Conservation (phyloP, 768 basidiomycete species). For the Tylopilus cervinicoccineus region DNA sequence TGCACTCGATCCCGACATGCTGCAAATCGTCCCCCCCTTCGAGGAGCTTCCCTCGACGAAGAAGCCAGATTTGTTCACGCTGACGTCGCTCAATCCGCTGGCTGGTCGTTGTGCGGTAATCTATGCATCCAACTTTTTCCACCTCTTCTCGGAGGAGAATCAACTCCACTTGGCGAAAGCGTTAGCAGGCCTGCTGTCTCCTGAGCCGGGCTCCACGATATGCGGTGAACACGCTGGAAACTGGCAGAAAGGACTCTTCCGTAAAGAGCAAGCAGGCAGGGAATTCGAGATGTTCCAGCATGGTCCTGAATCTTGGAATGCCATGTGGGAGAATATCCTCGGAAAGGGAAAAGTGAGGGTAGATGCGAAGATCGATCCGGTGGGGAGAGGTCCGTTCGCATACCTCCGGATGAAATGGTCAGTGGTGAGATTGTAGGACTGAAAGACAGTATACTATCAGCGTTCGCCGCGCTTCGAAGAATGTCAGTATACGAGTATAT, state of each 20-base stretch:
- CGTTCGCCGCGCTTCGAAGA: not conserved
- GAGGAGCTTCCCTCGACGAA: conserved; percentile 20
- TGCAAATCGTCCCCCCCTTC: conserved; percentile 34
- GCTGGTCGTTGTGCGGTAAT: conserved; percentile 48
- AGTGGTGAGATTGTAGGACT: conserved; percentile 15
- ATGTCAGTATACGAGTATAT: not conserved
- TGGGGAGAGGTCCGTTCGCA: not conserved
- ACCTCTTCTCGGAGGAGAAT: conserved; percentile 29
- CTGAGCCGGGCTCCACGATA: conserved; percentile 29
- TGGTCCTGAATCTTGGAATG: conserved; percentile 32
- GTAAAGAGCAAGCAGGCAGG: not conserved
- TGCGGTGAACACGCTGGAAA: conserved; percentile 26
- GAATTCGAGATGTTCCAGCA: conserved; percentile 27
- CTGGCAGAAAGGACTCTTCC: not conserved
- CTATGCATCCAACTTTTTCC: conserved; percentile 47
- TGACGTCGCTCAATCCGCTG: conserved; percentile 46
- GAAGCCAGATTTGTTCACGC: conserved; percentile 26
- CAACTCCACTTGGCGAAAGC: conserved; percentile 27
- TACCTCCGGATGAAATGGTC: conserved; percentile 26
- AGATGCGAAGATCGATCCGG: not conserved
- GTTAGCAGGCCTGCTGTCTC: conserved; percentile 28
- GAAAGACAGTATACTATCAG: not conserved
- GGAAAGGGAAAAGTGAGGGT: conserved; percentile 11
- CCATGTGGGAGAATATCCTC: conserved; percentile 39
- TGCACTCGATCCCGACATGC: conserved; percentile 42